Base-by-base conservation (phyloP, 768 basidiomycete species). In the Tylopilus sp. region DNA sequence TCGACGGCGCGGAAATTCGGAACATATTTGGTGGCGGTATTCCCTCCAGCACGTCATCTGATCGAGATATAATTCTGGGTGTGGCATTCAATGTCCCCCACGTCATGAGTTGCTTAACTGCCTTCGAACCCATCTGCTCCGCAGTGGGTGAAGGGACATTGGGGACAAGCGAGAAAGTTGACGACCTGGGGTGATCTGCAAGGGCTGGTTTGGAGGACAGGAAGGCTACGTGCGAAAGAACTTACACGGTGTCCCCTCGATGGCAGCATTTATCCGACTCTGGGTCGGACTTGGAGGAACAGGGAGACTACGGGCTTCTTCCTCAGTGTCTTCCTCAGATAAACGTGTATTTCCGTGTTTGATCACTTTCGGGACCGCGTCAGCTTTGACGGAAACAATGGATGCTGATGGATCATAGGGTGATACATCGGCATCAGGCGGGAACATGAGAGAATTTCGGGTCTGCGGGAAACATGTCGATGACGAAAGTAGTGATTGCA, bases 41-140 rank as follows among this genome's bases (percentile, higher is more conserved):
- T 72, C 60, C 65, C 50, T 79, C 78, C 3, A 72, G 67, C 5
- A 78, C 73, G 59, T 87, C 81, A 31, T 84, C 79, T 11, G 78
- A 72, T 60, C 80, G 75, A 12, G 84, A 83, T 58, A 98, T 80
- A 6, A 97, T 79, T 48, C 96, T 86, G 4, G 97, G 97, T 10
- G 97, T 98, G 16, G 90, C 87, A 58, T 86, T 84, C 22, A 98
- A 77, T 13, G 92, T 94, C 2, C 97, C 97, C 93, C 92, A 95
- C 13, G 97, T 99, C 88, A 98, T 93, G 16, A 99, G 81, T 60
- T 98, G 87, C 63, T 93, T 92, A 47, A 98, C 78, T 1, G 91
- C 89, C 6, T 78, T 74, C 2, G 93, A 83, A 1, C 90, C 91
- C 42, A 98, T 80, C 62, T 90, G 78, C 6, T 84, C 79, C 0